Base-by-base conservation (phyloP, 805 yeast species). In the Priceomyces medius region DNA sequence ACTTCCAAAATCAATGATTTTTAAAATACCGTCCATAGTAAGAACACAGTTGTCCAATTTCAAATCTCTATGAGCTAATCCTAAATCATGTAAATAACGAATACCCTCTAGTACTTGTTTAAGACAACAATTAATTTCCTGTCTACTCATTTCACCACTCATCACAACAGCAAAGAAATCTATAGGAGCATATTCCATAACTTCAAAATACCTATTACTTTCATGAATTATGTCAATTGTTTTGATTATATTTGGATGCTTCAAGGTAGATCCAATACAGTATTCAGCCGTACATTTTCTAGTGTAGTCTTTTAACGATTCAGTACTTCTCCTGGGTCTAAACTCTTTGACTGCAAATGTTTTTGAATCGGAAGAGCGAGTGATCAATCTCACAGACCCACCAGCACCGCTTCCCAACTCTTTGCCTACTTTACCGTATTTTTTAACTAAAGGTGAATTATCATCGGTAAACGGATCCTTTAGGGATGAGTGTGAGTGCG, bases 331-430 rank as follows among this genome's bases (percentile, higher is more conserved):
- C 56, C 83, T 80, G 13, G 87, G 78, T 49, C 97, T 76, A 59
- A 89, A 90, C 63, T 90, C 97, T 61, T 90, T 90, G 18, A 90
- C 96, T 0, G 97, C 97, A 71, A 88, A 89, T 2, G 86, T 77
- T 53, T 80, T 76, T 21, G 71, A 66, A 63, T 89, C 97, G 2
- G 76, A 63, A 3, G 77, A 63, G 50, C 96, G 67, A 39, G 74
- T 81, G 35, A 88, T 83, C 37, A 89, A 70, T 54, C 81, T 80
- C 24, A 90, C 97, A 12, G 84, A 77, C 3, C 97, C 97, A 37
- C 97, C 97, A 2, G 97, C 97, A 40, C 97, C 97, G 16, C 93
- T 93, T 41, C 97, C 97, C 36, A 90, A 72, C 44, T 79, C 85
- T 47, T 88, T 91, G 40, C 96, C 96, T 41, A 85, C 81, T 58